Percentiles rank a stretch among this genome's conserved stretches.
Evolutionary conservation across 2,329 filamentous ascomycete species (phyloP).

Genomic region (Paraconiothyrium sp.): DNA sequence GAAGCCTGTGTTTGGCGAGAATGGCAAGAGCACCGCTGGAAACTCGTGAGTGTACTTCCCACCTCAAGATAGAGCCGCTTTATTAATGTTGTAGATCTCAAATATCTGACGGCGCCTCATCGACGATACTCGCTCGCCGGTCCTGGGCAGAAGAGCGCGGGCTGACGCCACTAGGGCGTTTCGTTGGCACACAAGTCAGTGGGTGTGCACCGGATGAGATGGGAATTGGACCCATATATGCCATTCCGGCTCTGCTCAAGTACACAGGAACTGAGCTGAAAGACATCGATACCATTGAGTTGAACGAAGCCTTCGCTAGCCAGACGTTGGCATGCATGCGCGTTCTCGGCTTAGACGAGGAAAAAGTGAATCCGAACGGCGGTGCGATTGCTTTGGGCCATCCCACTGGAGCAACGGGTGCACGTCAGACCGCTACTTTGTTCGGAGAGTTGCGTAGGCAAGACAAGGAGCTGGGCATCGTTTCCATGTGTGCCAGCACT

Average conservation of each 20-base stretch:
- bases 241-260: conserved; percentile 80
- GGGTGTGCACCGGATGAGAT: conserved; percentile 93
- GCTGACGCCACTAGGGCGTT: conserved; percentile 92
- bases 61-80: neutral
- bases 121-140: conserved; percentile 90
- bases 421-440: conserved; percentile 84
- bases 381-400: conserved; percentile 86
- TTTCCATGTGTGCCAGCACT: conserved; percentile 78
- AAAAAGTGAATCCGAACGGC: conserved; percentile 82
- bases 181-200: conserved; percentile 88
- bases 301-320: conserved; percentile 97
- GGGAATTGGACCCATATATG: conserved; percentile 83
- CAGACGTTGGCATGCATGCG: conserved; percentile 92
- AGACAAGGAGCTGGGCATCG: conserved; percentile 79
- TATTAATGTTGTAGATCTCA: conserved; percentile 70
- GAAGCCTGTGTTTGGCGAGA: conserved; percentile 87
- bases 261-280: conserved; percentile 79
- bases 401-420: conserved; percentile 78
- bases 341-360: conserved; percentile 71
- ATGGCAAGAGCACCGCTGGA: conserved; percentile 89
- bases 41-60: conserved; percentile 61
- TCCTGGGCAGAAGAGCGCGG: conserved; percentile 85
- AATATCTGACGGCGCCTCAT: conserved; percentile 92
- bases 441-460: conserved; percentile 73
- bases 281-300: conserved; percentile 88